Evolutionary conservation across 495 filamentous ascomycete genomes (phyloP), one percentile per base, ranked within the genome.

Genomic region (Pseudevernia furfuracea): DNA sequence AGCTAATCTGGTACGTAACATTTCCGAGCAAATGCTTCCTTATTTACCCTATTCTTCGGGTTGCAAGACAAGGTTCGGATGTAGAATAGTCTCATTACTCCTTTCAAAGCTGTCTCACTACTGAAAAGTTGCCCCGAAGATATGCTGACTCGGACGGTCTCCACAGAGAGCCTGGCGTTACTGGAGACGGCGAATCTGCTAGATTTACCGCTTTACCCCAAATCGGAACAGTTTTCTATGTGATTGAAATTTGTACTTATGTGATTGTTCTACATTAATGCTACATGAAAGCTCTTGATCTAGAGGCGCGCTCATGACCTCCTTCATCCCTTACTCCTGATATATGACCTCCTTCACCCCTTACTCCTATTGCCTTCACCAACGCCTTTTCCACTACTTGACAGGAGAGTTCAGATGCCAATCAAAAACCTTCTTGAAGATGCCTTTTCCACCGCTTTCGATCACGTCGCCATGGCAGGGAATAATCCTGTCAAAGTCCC

Each of bases 381-480:
- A 30, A 38, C 34, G 21, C 34, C n/a, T 10, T 21, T 44, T 2
- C 36, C 8, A 30, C 48, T 49, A 65, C 25, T 65, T 66, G n/a
- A 23, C 46, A 36, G 36, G 28, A 61, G 41, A 68, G 44, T 71
- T 62, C 38, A 71, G 43, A 70, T 71, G 68, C 92, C 92, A 97
- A 68, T 83, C 85, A 77, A 96, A 90, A 15, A 96, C 81, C 74
- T 89, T 89, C 74, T 82, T 76, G 65, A 91, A 98, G 39, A 94
- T 77, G 12, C 78, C 85, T 77, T 91, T 94, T 37, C 82, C 91
- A 44, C 82, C 82, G 25, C 76, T 85, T 73, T 92, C 87, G 65
- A 97, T 86, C 37, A 89, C 85, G 80, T 98, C 94, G 12, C 94
- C 94, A 79, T 98, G 94, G 72, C 92, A 97, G 2, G 92, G 91